Conservation (phyloP, 805 yeast genomes). For the Wickerhamomyces strasburgensis region DNA sequence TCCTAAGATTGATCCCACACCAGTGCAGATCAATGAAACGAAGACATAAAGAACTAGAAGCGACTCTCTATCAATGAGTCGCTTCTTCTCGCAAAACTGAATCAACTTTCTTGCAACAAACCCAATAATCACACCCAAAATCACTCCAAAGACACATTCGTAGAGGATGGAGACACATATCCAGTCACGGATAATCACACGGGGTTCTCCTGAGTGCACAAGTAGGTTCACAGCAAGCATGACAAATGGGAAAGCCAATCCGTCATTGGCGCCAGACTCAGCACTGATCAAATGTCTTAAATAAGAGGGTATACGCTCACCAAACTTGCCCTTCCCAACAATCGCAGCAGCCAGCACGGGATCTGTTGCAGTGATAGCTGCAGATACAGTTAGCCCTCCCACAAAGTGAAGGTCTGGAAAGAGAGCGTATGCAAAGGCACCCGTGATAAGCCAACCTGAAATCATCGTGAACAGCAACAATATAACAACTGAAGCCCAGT, state of each 20-base stretch:
- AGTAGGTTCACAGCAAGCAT: slow-evolving; percentile 63
- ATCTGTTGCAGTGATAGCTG: slow-evolving; percentile 92
- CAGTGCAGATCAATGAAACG: slow-evolving; percentile 79
- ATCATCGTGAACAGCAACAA: slow-evolving; percentile 86
- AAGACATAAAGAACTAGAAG: slow-evolving; percentile 81
- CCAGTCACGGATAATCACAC: slow-evolving; percentile 76
- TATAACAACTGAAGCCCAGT: slow-evolving; percentile 72
- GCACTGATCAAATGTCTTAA: slow-evolving; percentile 77
- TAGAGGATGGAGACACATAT: slow-evolving; percentile 68
- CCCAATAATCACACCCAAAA: slow-evolving; percentile 72
- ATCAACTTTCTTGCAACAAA: slow-evolving; percentile 64
- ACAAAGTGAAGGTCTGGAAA: slow-evolving; percentile 70
- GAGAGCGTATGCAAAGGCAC: slow-evolving; percentile 71
- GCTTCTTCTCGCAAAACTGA: slow-evolving; percentile 62
- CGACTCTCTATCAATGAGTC: slow-evolving; percentile 81
- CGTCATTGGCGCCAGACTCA: slow-evolving; percentile 89
- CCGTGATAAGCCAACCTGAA: slow-evolving; percentile 80
- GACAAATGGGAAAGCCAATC: slow-evolving; percentile 94
- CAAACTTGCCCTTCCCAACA: slow-evolving; percentile 90
- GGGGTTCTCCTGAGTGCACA: slow-evolving; percentile 57
- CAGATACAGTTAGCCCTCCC: slow-evolving; percentile 69
- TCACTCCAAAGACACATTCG: slow-evolving; percentile 75
- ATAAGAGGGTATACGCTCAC: slow-evolving; percentile 90
- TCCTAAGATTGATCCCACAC: slow-evolving; percentile 82
- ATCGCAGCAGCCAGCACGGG: slow-evolving; percentile 95